Percentiles rank a stretch among this genome's conserved stretches.
Evolutionary conservation across 495 filamentous ascomycete species (phyloP).

Genomic region (Baudoinia panamericana): DNA sequence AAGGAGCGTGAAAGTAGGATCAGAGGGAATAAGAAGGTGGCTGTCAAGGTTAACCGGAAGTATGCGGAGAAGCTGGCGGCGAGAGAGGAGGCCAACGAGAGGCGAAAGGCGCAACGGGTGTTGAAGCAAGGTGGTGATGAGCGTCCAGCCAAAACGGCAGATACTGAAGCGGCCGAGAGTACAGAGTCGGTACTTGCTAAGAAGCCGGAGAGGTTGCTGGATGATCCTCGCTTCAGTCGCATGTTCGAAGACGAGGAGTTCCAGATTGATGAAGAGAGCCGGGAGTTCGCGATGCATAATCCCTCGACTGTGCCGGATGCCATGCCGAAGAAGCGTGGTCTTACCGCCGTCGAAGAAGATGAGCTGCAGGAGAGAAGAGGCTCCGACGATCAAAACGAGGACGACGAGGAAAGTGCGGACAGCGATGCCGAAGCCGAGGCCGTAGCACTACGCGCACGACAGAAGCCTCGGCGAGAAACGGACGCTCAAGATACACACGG

Average conservation of each 20-base stretch:
- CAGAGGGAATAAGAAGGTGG: constrained; percentile 79
- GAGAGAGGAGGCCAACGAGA: constrained; percentile 66
- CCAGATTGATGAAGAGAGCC: constrained; percentile 75
- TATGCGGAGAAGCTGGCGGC: constrained; percentile 73
- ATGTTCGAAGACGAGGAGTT: constrained; percentile 92
- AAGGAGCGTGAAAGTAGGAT: constrained; percentile 88
- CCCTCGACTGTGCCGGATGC: constrained; percentile 48
- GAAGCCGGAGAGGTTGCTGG: constrained; percentile 45
- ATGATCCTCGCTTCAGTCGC: constrained; percentile 62
- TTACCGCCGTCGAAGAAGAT: constrained; percentile 59
- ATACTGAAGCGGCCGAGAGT: constrained; percentile 1
- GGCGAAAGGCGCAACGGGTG: constrained; percentile 46
- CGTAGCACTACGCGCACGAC: constrained; percentile 13
- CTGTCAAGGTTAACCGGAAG: constrained; percentile 75
- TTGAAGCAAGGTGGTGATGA: constrained; percentile 39
- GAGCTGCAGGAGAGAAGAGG: constrained; percentile 31
- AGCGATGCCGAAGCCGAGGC: constrained; percentile 30
- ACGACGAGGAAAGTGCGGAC: constrained; percentile 27
- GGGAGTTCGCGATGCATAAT: constrained; percentile 77
- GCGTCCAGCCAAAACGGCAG: constrained; percentile 13
- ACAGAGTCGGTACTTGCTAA: constrained; percentile 1
- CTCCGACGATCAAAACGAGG: constrained; percentile 9
- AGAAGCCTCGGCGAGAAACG: constrained; percentile 25
- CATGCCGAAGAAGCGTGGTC: constrained; percentile 36
- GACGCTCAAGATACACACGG: constrained; percentile 16